phyloP scores from a whole-genome alignment of 2,329 filamentous ascomycete species.

The Aschersonia sp. region DNA sequence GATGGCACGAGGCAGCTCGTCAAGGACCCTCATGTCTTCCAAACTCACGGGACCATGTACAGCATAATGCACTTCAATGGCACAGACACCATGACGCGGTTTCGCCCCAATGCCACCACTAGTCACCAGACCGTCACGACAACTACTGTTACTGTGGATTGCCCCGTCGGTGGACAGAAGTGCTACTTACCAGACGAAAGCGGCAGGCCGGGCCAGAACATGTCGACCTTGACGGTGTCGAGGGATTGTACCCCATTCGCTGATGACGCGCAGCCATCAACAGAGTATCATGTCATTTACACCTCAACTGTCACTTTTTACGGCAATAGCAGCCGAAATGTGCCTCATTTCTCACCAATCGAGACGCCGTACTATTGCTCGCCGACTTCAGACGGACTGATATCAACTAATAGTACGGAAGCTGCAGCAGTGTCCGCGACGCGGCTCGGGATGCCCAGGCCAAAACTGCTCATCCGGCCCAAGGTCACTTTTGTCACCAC shows the following conservation, averaged over 20 bases:
- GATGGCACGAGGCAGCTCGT: too few species aligned
- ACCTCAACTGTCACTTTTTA: slow-evolving; percentile 35
- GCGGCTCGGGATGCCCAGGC: too few species aligned
- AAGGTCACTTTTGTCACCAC: slow-evolving; percentile 32
- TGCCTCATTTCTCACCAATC: slow-evolving; percentile 27
- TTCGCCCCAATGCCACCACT: neutral
- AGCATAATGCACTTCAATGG: neutral
- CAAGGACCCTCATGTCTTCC: too few species aligned
- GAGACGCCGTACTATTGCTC: slow-evolving; percentile 23
- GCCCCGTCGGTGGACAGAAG: neutral
- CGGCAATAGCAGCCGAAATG: slow-evolving; percentile 30
- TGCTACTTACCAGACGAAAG: neutral
- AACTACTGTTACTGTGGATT: slow-evolving; percentile 1
- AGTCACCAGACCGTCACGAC: neutral
- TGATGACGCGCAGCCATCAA: slow-evolving; percentile 14
- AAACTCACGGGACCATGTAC: neutral
- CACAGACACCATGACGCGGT: neutral
- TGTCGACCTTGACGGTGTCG: slow-evolving; percentile 5
- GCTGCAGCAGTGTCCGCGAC: too few species aligned
- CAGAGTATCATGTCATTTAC: slow-evolving; percentile 29
- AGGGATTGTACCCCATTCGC: slow-evolving; percentile 18
- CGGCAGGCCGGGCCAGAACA: neutral
- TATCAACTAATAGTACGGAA: too few species aligned
- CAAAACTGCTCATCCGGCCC: neutral
- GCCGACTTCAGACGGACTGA: too few species aligned